Evolutionary conservation across 164 flowering plant species (phyloP), one percentile per base, ranked within the genome.

Genomic region (Macadamia integrifolia): DNA sequence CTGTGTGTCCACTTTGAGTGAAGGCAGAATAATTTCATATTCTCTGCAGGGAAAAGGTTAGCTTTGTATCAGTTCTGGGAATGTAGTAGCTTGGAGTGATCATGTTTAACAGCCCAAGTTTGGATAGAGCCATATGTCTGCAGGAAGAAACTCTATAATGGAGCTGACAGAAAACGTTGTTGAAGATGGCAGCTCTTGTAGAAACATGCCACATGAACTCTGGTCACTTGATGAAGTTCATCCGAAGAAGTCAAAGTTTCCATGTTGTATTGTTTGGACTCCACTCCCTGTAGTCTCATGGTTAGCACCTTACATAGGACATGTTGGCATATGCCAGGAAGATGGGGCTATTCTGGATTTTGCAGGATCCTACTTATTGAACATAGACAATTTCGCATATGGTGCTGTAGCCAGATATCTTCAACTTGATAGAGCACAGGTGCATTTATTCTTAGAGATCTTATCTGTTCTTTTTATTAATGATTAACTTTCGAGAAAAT

Each of bases 261-360:
- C 98, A 6, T 92, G 96, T 70, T 94, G 97, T 75, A 64, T 94
- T 58, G 92, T 94, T 66, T 94, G 98, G 98, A 87, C 95, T 66
- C 97, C 98, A 1, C 88, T 94, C 18, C 98, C 98, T 3, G 83
- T 94, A 9, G 93, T 94, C 69, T 94, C 98, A 9, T 94, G 98
- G 98, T 73, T 94, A 74, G 98, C 93, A 53, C 98, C 98, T 62
- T 94, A 87, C 73, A 84, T 94, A 60, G 98, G 98, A 59, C 98
- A 94, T 83, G 89, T 90, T 69, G 98, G 98, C 59, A 87, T 94
- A 69, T 90, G 98, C 77, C 73, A 85, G 69, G 98, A 92, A 80
- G 97, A 94, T 78, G 98, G 98, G 50, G 59, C 80, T 30, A 73
- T 87, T 65, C 46, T 90, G 60, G 97, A 91, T 71, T 94, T 94